These are phyloP conservation scores for Lasiosphaeris hirsuta DNA, from an alignment of 495 filamentous ascomycete species.

Conservation along the genomic window DNA sequence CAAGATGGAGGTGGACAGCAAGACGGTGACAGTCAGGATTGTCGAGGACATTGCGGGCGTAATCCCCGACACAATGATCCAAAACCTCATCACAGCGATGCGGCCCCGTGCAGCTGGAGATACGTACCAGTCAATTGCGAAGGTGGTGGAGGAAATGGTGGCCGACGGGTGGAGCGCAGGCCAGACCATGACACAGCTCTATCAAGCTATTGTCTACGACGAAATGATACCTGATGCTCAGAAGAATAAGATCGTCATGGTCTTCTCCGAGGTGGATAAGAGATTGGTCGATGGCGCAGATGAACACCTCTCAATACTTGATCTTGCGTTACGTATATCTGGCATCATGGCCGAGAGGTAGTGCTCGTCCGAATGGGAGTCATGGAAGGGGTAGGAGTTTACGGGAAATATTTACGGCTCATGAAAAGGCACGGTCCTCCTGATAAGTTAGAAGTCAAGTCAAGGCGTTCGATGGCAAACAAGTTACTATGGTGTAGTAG, in stretches of 20 bases:
- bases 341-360: slow-evolving; percentile 59
- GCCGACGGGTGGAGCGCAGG: slow-evolving; percentile 98
- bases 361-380: not conserved
- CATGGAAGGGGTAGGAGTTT: not conserved
- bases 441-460: too few species aligned
- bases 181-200: slow-evolving; percentile 79
- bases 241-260: slow-evolving; percentile 85
- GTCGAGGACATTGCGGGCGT: slow-evolving; percentile 97
- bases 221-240: slow-evolving; percentile 76
- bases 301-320: slow-evolving; percentile 86
- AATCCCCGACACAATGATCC: slow-evolving; percentile 71
- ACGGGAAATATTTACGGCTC: too few species aligned
- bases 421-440: too few species aligned
- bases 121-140: slow-evolving; percentile 69
- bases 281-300: slow-evolving; percentile 95
- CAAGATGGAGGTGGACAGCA: slow-evolving; percentile 57
- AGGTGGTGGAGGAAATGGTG: slow-evolving; percentile 80
- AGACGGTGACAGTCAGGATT: slow-evolving; percentile 65
- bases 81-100: slow-evolving; percentile 69
- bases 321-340: slow-evolving; percentile 76
- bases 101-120: slow-evolving; percentile 62
- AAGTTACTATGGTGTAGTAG: not conserved
- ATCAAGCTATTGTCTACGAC: slow-evolving; percentile 76
- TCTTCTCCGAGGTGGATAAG: slow-evolving; percentile 93
- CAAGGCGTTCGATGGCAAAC: not conserved